Conservation (phyloP, 1,284 basidiomycete genomes). For the Fistulinella cinereoalba region DNA sequence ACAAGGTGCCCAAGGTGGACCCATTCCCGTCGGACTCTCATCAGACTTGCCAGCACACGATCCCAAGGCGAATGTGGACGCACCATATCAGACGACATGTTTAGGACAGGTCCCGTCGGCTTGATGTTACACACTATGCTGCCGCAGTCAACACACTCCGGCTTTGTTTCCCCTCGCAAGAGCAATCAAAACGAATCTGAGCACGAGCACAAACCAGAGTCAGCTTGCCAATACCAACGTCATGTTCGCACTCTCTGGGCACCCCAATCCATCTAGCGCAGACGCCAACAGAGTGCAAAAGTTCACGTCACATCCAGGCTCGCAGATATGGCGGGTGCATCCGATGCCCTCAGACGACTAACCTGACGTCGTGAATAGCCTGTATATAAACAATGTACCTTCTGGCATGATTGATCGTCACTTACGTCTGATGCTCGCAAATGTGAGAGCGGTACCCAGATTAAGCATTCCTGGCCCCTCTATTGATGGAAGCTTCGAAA, state of each 20-base stretch:
- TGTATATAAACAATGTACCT: constrained; percentile 15
- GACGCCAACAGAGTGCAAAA: neutral
- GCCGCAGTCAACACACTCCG: too few relatives aligned
- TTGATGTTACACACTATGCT: too few relatives aligned
- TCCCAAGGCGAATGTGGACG: too few relatives aligned
- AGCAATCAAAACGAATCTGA: neutral
- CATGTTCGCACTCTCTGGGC: neutral
- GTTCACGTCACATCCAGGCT: neutral
- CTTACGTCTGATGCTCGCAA: constrained; percentile 21
- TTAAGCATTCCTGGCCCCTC: too few relatives aligned
- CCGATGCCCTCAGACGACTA: constrained; percentile 17
- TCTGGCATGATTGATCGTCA: constrained; percentile 19
- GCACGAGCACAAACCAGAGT: neutral
- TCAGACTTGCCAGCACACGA: too few relatives aligned
- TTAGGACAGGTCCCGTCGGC: too few relatives aligned
- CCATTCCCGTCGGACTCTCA: too few relatives aligned
- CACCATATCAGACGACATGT: too few relatives aligned
- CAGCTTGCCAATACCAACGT: neutral
- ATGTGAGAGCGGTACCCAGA: too few relatives aligned
- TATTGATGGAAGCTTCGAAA: too few relatives aligned
- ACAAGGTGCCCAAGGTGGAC: constrained; percentile 1
- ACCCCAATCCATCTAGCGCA: neutral
- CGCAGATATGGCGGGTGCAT: constrained; percentile 7
- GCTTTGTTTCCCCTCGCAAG: too few relatives aligned
- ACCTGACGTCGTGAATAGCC: constrained; percentile 17